These are phyloP conservation scores for Colletotrichum zoysiae DNA, from an alignment of 2,329 filamentous ascomycete genomes.

Conservation along the genomic window DNA sequence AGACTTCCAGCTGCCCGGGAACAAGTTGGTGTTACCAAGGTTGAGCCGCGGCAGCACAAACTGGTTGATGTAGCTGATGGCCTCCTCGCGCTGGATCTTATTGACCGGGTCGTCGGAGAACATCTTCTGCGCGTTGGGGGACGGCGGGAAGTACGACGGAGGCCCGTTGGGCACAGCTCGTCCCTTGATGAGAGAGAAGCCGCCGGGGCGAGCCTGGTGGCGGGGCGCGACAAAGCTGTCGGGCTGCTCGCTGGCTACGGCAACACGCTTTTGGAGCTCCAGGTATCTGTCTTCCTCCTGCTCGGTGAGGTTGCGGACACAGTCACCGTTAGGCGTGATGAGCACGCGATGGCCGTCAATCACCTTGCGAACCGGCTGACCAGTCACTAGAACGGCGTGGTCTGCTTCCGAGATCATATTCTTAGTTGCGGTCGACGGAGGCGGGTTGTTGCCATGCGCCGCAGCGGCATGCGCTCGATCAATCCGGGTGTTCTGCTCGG, in stretches of 20 bases:
- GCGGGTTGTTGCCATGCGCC: conserved; percentile 25
- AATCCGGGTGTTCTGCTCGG: conserved; percentile 41
- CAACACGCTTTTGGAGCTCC: conserved; percentile 72
- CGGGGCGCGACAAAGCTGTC: conserved; percentile 68
- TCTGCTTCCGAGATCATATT: conserved; percentile 67
- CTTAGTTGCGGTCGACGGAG: conserved; percentile 52
- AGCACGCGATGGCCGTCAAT: conserved; percentile 76
- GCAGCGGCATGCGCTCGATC: conserved; percentile 26
- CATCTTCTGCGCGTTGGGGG: conserved; percentile 55
- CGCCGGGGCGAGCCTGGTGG: conserved; percentile 65
- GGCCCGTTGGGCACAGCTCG: conserved; percentile 74
- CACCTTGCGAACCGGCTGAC: conserved; percentile 71
- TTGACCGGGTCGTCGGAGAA: conserved; percentile 67
- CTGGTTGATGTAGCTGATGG: conserved; percentile 77
- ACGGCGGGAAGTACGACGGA: conserved; percentile 70
- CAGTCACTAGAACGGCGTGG: conserved; percentile 65
- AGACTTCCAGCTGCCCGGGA: conserved; percentile 49
- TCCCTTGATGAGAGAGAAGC: conserved; percentile 73
- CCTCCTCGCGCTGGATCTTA: conserved; percentile 76
- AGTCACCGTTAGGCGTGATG: conserved; percentile 81
- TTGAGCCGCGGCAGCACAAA: conserved; percentile 73
- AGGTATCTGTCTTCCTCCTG: conserved; percentile 80
- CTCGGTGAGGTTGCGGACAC: conserved; percentile 76
- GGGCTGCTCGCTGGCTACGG: conserved; percentile 62
- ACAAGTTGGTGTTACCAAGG: conserved; percentile 62